Evolutionary conservation across 2,329 filamentous ascomycete genomes (phyloP).

Genomic region (Pezicula carpinea): DNA sequence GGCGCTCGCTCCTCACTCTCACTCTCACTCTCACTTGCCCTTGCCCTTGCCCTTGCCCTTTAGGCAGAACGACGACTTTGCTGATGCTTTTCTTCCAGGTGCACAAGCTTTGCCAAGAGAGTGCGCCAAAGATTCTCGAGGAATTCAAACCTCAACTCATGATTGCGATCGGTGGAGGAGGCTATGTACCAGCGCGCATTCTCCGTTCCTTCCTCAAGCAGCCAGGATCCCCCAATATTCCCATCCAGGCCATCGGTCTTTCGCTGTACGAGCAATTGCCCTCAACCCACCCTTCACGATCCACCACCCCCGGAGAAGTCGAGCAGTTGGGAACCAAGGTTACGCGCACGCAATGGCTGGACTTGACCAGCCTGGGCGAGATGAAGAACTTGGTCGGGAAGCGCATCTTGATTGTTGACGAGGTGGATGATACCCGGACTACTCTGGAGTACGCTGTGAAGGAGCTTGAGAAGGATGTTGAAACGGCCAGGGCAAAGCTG

Average conservation of each 20-base stretch:
- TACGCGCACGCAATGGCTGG: conserved; percentile 96
- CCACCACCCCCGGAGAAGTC: conserved; percentile 34
- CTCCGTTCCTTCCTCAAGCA: conserved; percentile 95
- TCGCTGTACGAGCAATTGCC: conserved; percentile 88
- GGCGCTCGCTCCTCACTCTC: conserved; percentile 7
- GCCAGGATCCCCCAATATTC: conserved; percentile 84
- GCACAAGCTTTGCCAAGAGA: conserved; percentile 92
- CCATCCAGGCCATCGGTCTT: conserved; percentile 97
- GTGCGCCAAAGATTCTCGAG: conserved; percentile 74
- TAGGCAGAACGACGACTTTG: conserved; percentile 5
- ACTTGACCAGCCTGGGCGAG: conserved; percentile 74
- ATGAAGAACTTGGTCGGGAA: conserved; percentile 89
- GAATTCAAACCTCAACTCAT: conserved; percentile 92
- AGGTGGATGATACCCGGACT: conserved; percentile 93
- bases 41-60: too few relatives aligned
- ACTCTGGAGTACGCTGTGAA: conserved; percentile 91
- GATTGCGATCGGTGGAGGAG: conserved; percentile 96
- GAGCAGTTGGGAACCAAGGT: conserved; percentile 89
- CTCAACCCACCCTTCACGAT: conserved; percentile 46
- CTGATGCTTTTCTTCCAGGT: conserved; percentile 57
- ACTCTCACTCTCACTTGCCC: too few relatives aligned
- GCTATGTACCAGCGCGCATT: conserved; percentile 95
- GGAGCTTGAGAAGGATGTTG: conserved; percentile 92
- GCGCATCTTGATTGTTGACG: conserved; percentile 87
- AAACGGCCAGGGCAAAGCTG: conserved; percentile 68